Conservation (phyloP, 805 yeast genomes). For the Blastobotrys mokoenaii region DNA sequence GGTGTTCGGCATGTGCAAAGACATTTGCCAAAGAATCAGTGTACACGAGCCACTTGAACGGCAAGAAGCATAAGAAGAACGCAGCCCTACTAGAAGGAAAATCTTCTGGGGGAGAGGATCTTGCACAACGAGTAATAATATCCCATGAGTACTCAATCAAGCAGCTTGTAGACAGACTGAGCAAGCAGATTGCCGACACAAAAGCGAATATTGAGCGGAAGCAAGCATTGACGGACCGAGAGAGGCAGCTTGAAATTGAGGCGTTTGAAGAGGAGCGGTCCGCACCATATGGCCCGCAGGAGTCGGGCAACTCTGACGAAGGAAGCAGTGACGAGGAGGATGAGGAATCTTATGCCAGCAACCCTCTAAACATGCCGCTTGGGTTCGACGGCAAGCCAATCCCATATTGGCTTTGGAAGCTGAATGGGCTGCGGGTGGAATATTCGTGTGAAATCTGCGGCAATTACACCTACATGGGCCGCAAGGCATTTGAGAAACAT, state of each 20-base stretch:
- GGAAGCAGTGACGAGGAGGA: conserved; percentile 20
- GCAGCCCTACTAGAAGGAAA: conserved; percentile 6
- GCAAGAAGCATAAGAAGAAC: conserved; percentile 66
- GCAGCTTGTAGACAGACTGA: conserved; percentile 32
- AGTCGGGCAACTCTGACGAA: conserved; percentile 13
- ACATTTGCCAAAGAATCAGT: conserved; percentile 56
- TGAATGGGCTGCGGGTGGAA: conserved; percentile 71
- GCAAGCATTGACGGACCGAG: conserved; percentile 62
- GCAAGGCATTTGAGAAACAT: conserved; percentile 63
- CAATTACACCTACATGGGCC: conserved; percentile 60
- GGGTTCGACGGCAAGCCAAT: conserved; percentile 90
- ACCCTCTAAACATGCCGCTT: conserved; percentile 57
- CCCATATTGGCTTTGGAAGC: conserved; percentile 86
- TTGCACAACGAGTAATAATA: conserved; percentile 9
- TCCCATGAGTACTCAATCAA: conserved; percentile 35
- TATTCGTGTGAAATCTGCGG: conserved; percentile 86
- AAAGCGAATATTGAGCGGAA: conserved; percentile 51
- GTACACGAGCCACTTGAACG: conserved; percentile 57
- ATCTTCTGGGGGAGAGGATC: conserved; percentile 13
- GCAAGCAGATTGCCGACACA: conserved; percentile 40
- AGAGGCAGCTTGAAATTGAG: conserved; percentile 47
- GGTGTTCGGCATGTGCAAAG: conserved; percentile 58
- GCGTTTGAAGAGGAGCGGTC: conserved; percentile 27
- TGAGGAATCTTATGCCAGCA: conserved; percentile 28
- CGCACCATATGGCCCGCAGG: conserved; percentile 18